These are phyloP conservation scores for Gastrolobium bilobum DNA, from an alignment of 306 rosid genomes.

Conservation along the genomic window DNA sequence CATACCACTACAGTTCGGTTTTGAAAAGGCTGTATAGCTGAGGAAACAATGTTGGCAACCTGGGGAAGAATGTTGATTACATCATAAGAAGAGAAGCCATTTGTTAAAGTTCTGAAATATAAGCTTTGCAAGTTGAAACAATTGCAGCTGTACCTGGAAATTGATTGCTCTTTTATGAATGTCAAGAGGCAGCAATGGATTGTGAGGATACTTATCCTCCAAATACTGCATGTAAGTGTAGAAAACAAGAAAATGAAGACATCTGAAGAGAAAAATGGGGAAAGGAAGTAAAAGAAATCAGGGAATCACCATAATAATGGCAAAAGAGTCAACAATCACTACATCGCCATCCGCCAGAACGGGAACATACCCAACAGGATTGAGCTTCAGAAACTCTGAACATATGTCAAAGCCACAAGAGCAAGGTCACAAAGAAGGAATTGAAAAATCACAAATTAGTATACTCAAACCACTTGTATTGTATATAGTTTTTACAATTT, in stretches of 20 bases:
- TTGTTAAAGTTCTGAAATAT: too few species aligned
- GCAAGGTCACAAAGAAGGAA: neutral
- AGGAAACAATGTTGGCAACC: slow-evolving; percentile 69
- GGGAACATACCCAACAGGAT: slow-evolving; percentile 68
- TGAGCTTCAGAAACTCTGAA: slow-evolving; percentile 65
- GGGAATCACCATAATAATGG: slow-evolving; percentile 64
- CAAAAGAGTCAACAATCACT: slow-evolving; percentile 65
- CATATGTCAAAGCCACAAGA: slow-evolving; percentile 12
- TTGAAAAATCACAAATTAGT: too few species aligned
- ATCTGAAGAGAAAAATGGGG: neutral
- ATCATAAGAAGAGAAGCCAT: neutral
- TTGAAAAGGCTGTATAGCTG: slow-evolving; percentile 79
- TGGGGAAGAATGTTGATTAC: slow-evolving; percentile 17
- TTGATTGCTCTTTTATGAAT: slow-evolving; percentile 65
- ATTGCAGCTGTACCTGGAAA: slow-evolving; percentile 59
- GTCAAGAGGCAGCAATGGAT: slow-evolving; percentile 68
- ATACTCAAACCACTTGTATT: too few species aligned
- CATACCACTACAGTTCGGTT: slow-evolving; percentile 57
- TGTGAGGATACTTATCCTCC: slow-evolving; percentile 76
- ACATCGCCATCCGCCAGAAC: slow-evolving; percentile 64
- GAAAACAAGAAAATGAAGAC: neutral
- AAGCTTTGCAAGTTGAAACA: neutral
- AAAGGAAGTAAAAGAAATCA: neutral
- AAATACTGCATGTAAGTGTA: slow-evolving; percentile 56
- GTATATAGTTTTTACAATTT: too few species aligned